These are phyloP conservation scores for Citrus glauca DNA, from an alignment of 345 rosid genomes.

Conservation along the genomic window DNA sequence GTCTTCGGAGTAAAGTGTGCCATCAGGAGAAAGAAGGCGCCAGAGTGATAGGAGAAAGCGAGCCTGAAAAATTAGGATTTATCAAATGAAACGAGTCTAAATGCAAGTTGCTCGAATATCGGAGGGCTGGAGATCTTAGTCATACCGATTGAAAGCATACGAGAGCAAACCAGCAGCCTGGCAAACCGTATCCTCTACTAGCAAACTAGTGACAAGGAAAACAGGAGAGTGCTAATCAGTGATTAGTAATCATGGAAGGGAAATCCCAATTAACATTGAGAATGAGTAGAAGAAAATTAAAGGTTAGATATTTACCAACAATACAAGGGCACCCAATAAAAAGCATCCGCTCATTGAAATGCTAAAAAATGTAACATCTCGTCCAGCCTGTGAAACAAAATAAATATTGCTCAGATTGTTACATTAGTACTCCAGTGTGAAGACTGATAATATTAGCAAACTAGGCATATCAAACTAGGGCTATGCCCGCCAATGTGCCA, in stretches of 20 bases:
- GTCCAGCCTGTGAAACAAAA: conserved; percentile 58
- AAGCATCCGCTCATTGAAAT: conserved; percentile 70
- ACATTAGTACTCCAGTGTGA: neutral
- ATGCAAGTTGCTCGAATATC: neutral
- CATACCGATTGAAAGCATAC: conserved; percentile 57
- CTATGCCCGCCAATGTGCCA: neutral
- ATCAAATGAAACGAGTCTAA: neutral
- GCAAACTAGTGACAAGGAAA: conserved; percentile 26
- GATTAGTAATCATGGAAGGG: neutral
- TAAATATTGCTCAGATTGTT: neutral
- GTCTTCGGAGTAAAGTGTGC: conserved; percentile 40
- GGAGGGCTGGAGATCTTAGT: neutral
- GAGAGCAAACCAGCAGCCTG: conserved; percentile 48
- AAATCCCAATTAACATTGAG: neutral
- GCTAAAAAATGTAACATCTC: conserved; percentile 75
- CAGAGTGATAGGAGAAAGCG: conserved; percentile 37
- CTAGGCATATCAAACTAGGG: neutral
- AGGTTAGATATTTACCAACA: conserved; percentile 44
- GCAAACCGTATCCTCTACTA: conserved; percentile 43
- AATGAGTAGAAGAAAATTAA: neutral
- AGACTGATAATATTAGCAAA: neutral
- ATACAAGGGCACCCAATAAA: conserved; percentile 41
- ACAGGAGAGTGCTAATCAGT: neutral
- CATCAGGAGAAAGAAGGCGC: conserved; percentile 45
- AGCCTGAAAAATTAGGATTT: conserved; percentile 29